A percentile compares a stretch with the other conserved stretches of the same genome.
Conservation (phyloP, 2,329 filamentous ascomycete genomes). For the Davidsoniella virescens region DNA sequence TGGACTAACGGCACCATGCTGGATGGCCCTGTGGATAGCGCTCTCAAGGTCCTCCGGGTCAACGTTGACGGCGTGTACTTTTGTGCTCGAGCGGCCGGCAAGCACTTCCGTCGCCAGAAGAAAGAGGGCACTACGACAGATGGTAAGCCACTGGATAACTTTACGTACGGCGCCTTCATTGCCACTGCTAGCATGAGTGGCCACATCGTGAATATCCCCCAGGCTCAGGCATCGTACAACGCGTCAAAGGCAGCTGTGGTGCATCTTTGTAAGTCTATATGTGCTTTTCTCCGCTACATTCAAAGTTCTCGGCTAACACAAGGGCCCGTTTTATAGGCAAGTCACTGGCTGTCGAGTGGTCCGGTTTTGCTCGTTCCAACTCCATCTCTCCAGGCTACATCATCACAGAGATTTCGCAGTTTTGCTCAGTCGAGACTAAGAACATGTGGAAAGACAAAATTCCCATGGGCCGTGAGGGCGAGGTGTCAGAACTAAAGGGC, state of each 20-base stretch:
- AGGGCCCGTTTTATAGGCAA: slow-evolving; percentile 29
- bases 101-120: slow-evolving; percentile 55
- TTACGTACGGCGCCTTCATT: slow-evolving; percentile 53
- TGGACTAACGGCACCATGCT: slow-evolving; percentile 56
- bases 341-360: slow-evolving; percentile 56
- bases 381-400: slow-evolving; percentile 63
- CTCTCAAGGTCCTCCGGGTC: slow-evolving; percentile 50
- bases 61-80: slow-evolving; percentile 68
- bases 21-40: slow-evolving; percentile 46
- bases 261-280: slow-evolving; percentile 32
- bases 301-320: neutral
- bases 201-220: slow-evolving; percentile 62
- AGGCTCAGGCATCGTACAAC: slow-evolving; percentile 60
- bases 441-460: slow-evolving; percentile 44
- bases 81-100: slow-evolving; percentile 53
- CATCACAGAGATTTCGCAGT: slow-evolving; percentile 48
- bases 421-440: slow-evolving; percentile 46
- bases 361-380: slow-evolving; percentile 57
- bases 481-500: slow-evolving; percentile 62
- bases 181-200: slow-evolving; percentile 66
- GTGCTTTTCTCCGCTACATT: neutral
- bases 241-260: slow-evolving; percentile 51
- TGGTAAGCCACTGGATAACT: slow-evolving; percentile 44
- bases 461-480: slow-evolving; percentile 40
- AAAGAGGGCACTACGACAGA: slow-evolving; percentile 45